A percentile compares a stretch with the other conserved stretches of the same genome.
phyloP scores from a whole-genome alignment of 257 asterid genomes.

The Galeopsis tetrahit region DNA sequence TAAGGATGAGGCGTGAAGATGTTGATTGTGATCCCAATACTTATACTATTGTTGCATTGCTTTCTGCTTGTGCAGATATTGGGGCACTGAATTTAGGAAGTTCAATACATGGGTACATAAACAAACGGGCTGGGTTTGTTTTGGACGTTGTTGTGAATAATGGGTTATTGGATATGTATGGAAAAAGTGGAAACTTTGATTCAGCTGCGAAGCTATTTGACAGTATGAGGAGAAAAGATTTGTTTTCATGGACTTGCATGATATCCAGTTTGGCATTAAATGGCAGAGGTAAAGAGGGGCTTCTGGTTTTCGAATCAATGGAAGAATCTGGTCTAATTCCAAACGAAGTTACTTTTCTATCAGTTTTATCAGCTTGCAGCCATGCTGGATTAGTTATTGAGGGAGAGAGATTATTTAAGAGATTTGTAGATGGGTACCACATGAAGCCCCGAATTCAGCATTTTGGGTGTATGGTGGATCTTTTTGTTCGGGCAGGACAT shows the following conservation, averaged over 20 bases:
- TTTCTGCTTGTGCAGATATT: constrained; percentile 86
- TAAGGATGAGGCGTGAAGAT: constrained; percentile 60
- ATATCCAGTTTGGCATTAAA: constrained; percentile 75
- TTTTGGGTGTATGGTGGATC: constrained; percentile 81
- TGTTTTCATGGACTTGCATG: constrained; percentile 76
- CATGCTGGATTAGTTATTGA: constrained; percentile 74
- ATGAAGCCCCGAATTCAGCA: constrained; percentile 61
- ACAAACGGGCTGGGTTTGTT: constrained; percentile 54
- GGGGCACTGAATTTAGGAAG: constrained; percentile 79
- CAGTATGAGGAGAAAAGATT: constrained; percentile 56
- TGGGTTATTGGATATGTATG: constrained; percentile 80
- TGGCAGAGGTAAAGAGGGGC: constrained; percentile 64
- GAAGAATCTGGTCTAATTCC: constrained; percentile 58
- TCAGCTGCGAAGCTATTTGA: constrained; percentile 54
- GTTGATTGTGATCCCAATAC: constrained; percentile 55
- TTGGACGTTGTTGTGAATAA: constrained; percentile 59
- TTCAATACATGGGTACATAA: constrained; percentile 61
- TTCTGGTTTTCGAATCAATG: constrained; percentile 63
- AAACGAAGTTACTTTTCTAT: constrained; percentile 67
- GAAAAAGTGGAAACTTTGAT: constrained; percentile 69
- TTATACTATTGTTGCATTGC: constrained; percentile 68
- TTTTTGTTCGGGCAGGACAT: constrained; percentile 70
- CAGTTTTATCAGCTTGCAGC: constrained; percentile 75
- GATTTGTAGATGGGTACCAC: constrained; percentile 30
- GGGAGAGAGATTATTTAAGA: constrained; percentile 64